Base-by-base conservation (phyloP, 139 green algal species). In the Coccomyxa sp. region DNA sequence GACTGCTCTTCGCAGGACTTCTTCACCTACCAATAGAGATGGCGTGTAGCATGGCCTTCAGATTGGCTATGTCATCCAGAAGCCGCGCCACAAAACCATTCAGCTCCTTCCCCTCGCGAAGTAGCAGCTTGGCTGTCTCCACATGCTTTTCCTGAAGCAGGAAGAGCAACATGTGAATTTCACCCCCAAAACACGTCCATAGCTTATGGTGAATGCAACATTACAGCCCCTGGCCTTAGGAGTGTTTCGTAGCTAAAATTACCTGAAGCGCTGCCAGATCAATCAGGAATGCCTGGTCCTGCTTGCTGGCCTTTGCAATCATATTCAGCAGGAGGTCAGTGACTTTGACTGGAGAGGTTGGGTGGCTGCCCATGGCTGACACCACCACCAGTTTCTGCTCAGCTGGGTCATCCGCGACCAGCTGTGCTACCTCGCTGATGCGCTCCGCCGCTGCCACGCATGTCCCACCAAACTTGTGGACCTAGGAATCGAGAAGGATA, bases 381-480 rank as follows among this genome's bases (percentile, higher is more conserved):
- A 98, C 93, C 0, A 98, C 93, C 25, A 95, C 93, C 45, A 95
- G 88, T 79, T 88, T 95, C n/a, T 82, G 74, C 9, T 88, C 67
- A 25, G 77, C 86, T 4, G 87, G 71, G 15, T 94, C 91, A 12
- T 91, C 85, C 31, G 94, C 87, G n/a, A 98, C 85, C 58, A 97
- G 89, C 71, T 95, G 67, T 59, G 92, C 93, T 30, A 93, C 94
- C 14, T 91, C 91, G 14, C 71, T 80, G 77, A 99, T 97, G 58
- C 96, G 90, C 75, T 98, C 92, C 0, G 95, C 88, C 12, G 86
- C 90, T 7, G 94, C 95, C 84, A 99, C 94, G 91, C 97, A 99
- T 16, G 97, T 99, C 51, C 96, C 96, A 51, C 96, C 96, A 81
- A 99, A 99, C 87, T 99, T 99, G 88, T 98, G 96, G 30, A 96